phyloP scores from a whole-genome alignment of 2,329 filamentous ascomycete genomes.

The Graphilbum sp. region DNA sequence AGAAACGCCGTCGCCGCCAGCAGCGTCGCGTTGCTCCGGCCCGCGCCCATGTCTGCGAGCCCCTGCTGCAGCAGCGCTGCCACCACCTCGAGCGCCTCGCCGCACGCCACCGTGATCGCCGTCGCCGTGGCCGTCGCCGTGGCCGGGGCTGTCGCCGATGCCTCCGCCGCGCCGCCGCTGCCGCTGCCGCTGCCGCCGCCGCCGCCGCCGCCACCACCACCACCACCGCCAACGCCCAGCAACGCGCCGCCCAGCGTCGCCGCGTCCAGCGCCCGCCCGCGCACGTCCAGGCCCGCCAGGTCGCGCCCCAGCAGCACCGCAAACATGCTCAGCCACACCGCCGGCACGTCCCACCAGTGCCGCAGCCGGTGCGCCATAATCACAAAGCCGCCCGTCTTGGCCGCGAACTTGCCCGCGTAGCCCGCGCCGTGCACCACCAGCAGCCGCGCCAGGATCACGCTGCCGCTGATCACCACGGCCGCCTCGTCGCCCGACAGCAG shows the following conservation, averaged over 20 bases:
- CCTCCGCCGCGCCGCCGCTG: too few species aligned
- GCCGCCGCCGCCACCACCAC: too few species aligned
- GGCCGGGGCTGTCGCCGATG: too few species aligned
- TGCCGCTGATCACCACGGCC: slow-evolving; percentile 64
- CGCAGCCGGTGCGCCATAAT: slow-evolving; percentile 72
- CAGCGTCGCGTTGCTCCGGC: slow-evolving; percentile 49
- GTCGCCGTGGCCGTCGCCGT: too few species aligned
- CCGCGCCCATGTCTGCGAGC: slow-evolving; percentile 42
- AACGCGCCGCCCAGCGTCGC: slow-evolving; percentile 48
- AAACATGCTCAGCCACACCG: slow-evolving; percentile 77
- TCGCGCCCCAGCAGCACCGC: slow-evolving; percentile 77
- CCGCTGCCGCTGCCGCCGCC: too few species aligned
- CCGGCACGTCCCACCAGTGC: slow-evolving; percentile 75
- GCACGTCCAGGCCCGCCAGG: slow-evolving; percentile 54
- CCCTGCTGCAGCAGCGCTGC: slow-evolving; percentile 78
- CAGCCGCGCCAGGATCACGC: slow-evolving; percentile 69
- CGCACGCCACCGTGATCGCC: slow-evolving; percentile 56
- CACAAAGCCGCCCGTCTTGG: slow-evolving; percentile 71
- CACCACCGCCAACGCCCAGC: slow-evolving; percentile 66
- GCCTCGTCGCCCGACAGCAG: slow-evolving; percentile 75
- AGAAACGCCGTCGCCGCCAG: slow-evolving; percentile 67
- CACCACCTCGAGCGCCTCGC: slow-evolving; percentile 66
- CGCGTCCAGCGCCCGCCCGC: slow-evolving; percentile 26
- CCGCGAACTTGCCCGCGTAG: slow-evolving; percentile 72
- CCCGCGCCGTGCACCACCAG: slow-evolving; percentile 65